Percentiles rank a stretch among this genome's conserved stretches.
phyloP scores from a whole-genome alignment of 768 basidiomycete genomes.

The Macrolepiota albuminosa region DNA sequence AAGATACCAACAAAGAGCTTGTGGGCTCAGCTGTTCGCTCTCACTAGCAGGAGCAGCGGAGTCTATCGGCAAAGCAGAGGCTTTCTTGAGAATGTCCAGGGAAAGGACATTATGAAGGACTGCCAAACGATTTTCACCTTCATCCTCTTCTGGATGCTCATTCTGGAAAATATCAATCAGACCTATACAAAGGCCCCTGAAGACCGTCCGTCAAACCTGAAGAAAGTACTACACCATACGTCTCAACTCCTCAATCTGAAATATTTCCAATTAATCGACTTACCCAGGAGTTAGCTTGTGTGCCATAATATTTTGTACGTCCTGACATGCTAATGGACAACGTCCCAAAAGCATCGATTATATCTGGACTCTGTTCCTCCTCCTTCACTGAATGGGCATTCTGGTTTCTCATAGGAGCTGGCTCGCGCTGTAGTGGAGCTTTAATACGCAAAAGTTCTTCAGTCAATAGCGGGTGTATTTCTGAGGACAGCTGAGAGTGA shows the following conservation, averaged over 20 bases:
- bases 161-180: slow-evolving; percentile 38
- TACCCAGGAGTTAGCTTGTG: slow-evolving; percentile 76
- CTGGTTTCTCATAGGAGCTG: slow-evolving; percentile 35
- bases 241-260: slow-evolving; percentile 8
- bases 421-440: slow-evolving; percentile 69
- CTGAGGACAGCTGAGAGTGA: slow-evolving; percentile 52
- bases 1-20: slow-evolving; percentile 65
- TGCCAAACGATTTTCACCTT: slow-evolving; percentile 41
- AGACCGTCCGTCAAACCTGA: slow-evolving; percentile 35
- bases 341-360: slow-evolving; percentile 78
- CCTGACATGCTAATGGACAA: slow-evolving; percentile 71
- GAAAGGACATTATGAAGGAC: slow-evolving; percentile 55
- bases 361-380: slow-evolving; percentile 59
- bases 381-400: slow-evolving; percentile 42
- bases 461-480: slow-evolving; percentile 60
- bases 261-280: slow-evolving; percentile 19
- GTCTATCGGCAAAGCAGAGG: slow-evolving; percentile 63
- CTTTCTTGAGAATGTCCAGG: slow-evolving; percentile 56
- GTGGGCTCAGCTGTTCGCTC: slow-evolving; percentile 42
- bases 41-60: slow-evolving; percentile 31
- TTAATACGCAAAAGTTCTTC: slow-evolving; percentile 76
- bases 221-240: slow-evolving; percentile 57
- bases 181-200: not conserved
- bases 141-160: slow-evolving; percentile 53
- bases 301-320: slow-evolving; percentile 71